Base-by-base conservation (phyloP, 768 basidiomycete species). In the Daedaleopsis sinensis region DNA sequence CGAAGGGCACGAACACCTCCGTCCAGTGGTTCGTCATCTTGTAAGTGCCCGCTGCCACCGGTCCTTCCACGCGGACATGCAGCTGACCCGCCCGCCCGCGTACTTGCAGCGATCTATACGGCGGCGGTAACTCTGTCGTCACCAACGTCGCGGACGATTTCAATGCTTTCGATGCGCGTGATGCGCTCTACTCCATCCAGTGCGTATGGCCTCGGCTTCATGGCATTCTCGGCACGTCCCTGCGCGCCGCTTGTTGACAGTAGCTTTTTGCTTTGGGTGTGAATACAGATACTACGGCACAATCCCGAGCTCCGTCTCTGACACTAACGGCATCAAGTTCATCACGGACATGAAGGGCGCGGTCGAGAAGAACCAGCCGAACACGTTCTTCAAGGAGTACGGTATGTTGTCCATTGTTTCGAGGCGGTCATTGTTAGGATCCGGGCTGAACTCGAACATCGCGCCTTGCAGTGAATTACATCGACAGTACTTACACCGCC, bases 151-250 rank as follows among this genome's bases (percentile, higher is more conserved):
- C 16, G 10, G 42, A 42, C 5, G 54, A 55, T 13, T 47, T 32
- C 43, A 55, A 46, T 23, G 19, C 54, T 24, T 55, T 55, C 42
- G 32, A 55, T 42, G 54, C 24, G 7, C 54, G 54, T 11, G 43
- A 55, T 18, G 54, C 54, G 54, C 43, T 55, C 5, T 55, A 55
- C 54, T 55, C 54, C 10, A 55, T 55, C 54, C 54, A 55, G 54
- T 32, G 27, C 27, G 27, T 32, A 32, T 7, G 4, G 27, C 27
- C 27, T 32, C 27, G 27, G 27, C 7, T 32, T 32, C 7, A 7
- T 32, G 27, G 27, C 27, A 7, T 7, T 3, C 27, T 32, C 27
- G 27, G 27, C 27, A 7, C 27, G 27, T 32, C 27, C 27, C 27
- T 7, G 27, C 4, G 27, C 27, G 3, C 27, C 3, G 27, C 3